phyloP scores from a whole-genome alignment of 2,329 filamentous ascomycete species.

The Fusarium sp. region DNA sequence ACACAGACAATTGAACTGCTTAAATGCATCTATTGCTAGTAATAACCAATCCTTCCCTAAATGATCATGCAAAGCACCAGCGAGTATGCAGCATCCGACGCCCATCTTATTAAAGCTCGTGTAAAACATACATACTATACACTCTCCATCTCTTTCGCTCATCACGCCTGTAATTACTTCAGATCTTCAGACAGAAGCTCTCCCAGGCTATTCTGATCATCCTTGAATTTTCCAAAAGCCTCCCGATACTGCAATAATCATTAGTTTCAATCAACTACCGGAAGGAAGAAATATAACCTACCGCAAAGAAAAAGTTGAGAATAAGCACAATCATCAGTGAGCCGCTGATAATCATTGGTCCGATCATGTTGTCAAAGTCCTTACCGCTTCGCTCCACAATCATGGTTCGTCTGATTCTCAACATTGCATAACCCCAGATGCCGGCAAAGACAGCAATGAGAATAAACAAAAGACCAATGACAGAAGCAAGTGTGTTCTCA shows the following conservation, averaged over 20 bases:
- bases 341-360: constrained; percentile 83
- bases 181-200: constrained; percentile 45
- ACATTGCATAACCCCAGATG: constrained; percentile 87
- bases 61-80: constrained; percentile 15
- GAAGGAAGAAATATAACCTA: constrained; percentile 51
- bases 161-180: constrained; percentile 18
- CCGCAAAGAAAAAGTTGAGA: constrained; percentile 90
- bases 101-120: constrained; percentile 8
- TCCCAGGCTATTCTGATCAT: constrained; percentile 17
- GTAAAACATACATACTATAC: constrained; percentile 16
- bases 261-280: constrained; percentile 11
- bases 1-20: not conserved
- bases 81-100: constrained; percentile 29
- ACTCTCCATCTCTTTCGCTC: constrained; percentile 4
- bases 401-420: constrained; percentile 77
- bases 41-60: not conserved
- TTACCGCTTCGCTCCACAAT: constrained; percentile 88
- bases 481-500: constrained; percentile 77
- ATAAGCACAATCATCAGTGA: constrained; percentile 81
- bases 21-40: not conserved
- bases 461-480: constrained; percentile 85
- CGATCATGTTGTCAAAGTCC: constrained; percentile 90
- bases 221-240: constrained; percentile 44
- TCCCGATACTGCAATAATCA: constrained; percentile 43
- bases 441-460: constrained; percentile 83